phyloP scores from a whole-genome alignment of 1,284 basidiomycete genomes.

The Thecaphora frezii region DNA sequence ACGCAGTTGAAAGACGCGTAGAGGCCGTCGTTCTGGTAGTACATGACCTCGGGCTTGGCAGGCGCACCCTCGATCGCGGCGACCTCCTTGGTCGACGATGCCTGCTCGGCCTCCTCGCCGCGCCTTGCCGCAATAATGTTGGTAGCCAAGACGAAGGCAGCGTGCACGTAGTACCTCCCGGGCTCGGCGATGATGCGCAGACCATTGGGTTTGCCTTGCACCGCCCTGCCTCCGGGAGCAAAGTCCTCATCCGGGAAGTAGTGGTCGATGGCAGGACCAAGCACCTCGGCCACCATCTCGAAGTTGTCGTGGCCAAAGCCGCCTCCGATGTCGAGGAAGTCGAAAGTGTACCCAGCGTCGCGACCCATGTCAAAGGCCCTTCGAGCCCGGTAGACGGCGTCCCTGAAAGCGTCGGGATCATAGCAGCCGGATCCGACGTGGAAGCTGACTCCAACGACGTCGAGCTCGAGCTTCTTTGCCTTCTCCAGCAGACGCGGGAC shows the following conservation, averaged over 20 bases:
- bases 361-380: conserved; percentile 84
- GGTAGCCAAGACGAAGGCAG: conserved; percentile 86
- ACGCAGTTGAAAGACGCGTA: conserved; percentile 99
- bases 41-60: conserved; percentile 53
- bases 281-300: conserved; percentile 74
- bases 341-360: conserved; percentile 79
- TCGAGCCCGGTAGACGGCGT: conserved; percentile 82
- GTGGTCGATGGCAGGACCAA: conserved; percentile 72
- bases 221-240: conserved; percentile 48
- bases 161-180: conserved; percentile 90
- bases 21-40: conserved; percentile 59
- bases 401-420: conserved; percentile 83
- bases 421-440: conserved; percentile 97
- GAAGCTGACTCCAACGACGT: conserved; percentile 94
- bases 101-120: conserved; percentile 31
- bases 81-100: conserved; percentile 6
- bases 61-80: conserved; percentile 4
- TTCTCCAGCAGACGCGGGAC: conserved; percentile 79
- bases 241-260: conserved; percentile 75
- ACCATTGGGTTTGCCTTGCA: conserved; percentile 62
- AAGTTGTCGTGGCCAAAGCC: conserved; percentile 92
- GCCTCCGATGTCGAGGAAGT: conserved; percentile 87
- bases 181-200: conserved; percentile 93
- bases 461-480: conserved; percentile 76
- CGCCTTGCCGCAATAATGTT: conserved; percentile 82